Evolutionary conservation across 768 basidiomycete species (phyloP), one percentile per base, ranked within the genome.

Genomic region (Stropharia rugosoannulata): DNA sequence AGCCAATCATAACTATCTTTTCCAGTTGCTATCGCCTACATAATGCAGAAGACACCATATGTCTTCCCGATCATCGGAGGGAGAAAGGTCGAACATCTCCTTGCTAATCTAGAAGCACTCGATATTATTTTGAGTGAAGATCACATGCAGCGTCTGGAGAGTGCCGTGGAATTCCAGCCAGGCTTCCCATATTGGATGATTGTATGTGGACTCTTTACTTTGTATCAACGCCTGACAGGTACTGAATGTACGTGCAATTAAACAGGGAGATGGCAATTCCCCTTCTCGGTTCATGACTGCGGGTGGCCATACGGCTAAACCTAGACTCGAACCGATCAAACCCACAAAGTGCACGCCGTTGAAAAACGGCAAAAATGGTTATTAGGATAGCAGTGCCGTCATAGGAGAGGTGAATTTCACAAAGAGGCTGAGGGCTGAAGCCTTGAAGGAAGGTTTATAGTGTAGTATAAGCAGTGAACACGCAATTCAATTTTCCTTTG

Each of bases 21-120:
- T n/a, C 13, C 22, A 78, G 79, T 82, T 3, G 80, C 81, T 8
- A 78, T 84, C 56, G 80, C 80, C 7, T 83, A 82, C 54, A 66
- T 84, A 9, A 69, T 84, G 68, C 79, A 82, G 49, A 85, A 83
- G 64, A 70, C 77, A 1, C 75, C 78, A 0, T 81, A 73, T 46
- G 78, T 81, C 0, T 82, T 83, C 68, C 80, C 80, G 0, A 72
- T 82, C 53, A 65, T 82, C 25, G 64, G 66, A 5, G 66, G 62
- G 6, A 47, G 64, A 16, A 67, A 79, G 59, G 68, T 76, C 32
- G 74, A 76, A 63, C 77, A 81, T 29, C 54, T 81, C 16, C 47
- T 60, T 32, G 71, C 71, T 41, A 81, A 80, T 59, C 54, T 78
- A 22, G 70, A 78, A 57, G 78, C 78, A n/a, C 67, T 80, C 18